phyloP scores from a whole-genome alignment of 495 filamentous ascomycete species.

The Pseudoneurospora amorphoporcata region DNA sequence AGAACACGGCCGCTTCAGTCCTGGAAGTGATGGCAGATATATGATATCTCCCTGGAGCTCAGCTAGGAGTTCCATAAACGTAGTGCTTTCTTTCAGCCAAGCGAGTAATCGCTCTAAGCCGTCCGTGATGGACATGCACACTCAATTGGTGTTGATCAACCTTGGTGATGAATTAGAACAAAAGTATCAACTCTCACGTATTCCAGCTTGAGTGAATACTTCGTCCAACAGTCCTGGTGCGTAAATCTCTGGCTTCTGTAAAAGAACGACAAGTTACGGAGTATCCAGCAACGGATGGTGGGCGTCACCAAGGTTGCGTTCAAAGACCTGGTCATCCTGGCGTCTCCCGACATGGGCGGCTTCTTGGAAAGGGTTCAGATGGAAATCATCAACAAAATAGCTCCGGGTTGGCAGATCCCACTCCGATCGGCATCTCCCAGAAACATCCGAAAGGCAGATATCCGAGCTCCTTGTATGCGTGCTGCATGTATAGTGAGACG shows the following conservation, averaged over 20 bases:
- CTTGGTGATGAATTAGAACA: neutral
- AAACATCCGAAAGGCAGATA: conserved; percentile 9
- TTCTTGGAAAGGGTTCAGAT: neutral
- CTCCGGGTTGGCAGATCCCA: conserved; percentile 13
- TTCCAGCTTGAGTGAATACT: neutral
- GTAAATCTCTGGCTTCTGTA: neutral
- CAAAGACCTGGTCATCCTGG: neutral
- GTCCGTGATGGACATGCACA: neutral
- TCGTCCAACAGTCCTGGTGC: neutral
- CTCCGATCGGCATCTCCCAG: neutral
- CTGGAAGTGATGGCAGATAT: neutral
- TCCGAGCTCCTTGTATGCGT: conserved; percentile 8
- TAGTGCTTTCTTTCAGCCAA: neutral
- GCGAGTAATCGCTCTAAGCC: neutral
- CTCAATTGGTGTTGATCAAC: neutral
- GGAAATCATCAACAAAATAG: conserved; percentile 2
- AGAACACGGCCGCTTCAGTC: neutral
- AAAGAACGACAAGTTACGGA: neutral
- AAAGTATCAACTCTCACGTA: neutral
- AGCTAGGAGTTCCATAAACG: neutral
- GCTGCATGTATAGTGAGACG: conserved; percentile 4
- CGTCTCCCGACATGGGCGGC: neutral
- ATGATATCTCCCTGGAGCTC: neutral
- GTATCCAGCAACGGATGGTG: neutral
- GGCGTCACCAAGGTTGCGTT: neutral